Evolutionary conservation across 2,329 filamentous ascomycete species (phyloP), one percentile per base, ranked within the genome.

Genomic region (Epichloe gansuensis): DNA sequence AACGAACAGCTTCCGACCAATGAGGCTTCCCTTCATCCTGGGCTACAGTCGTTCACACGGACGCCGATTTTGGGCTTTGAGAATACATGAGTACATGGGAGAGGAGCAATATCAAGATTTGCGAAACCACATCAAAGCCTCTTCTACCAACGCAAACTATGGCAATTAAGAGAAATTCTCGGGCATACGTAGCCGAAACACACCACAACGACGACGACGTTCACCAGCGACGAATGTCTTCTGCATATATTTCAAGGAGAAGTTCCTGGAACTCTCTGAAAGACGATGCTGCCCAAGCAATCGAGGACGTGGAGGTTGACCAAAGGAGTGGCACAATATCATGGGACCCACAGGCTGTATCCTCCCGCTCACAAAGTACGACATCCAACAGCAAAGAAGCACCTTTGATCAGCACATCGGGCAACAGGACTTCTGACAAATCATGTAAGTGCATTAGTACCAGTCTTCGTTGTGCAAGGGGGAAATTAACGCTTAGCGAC

Each of bases 191-290:
- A 17, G 60, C 62, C 50, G 59, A 63, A 37, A 45, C 46, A 6
- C 38, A 49, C 21, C 46, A 54, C 25, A 46, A 52, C 28, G 55
- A 59, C 38, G 54, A 59, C 5, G 52, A 44, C 12, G 45, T 52
- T 12, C 46, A 50, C 5, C 52, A 57, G 41, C 38, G 11, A 13
- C 43, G 57, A 11, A 54, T 50, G 21, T 31, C 56, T 5, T 57
- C 60, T 2, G 58, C 64, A 3, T 63, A 60, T 46, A 57, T 61
- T 44, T 63, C 63, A 41, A 58, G 63, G 52, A 61, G 61, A 31
- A 63, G 59, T 45, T 68, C 65, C 2, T 61, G 61, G 41, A 63
- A 59, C 54, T 61, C 63, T 5, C 51, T 58, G 37, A 61, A 55
- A 42, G 65, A 69, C 38, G 65, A 64, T 35, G 46, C 56, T 47